A percentile compares a stretch with the other conserved stretches of the same genome.
Evolutionary conservation across 1,139 yeast species (phyloP).

Genomic region (Eremothecium gossypii): DNA sequence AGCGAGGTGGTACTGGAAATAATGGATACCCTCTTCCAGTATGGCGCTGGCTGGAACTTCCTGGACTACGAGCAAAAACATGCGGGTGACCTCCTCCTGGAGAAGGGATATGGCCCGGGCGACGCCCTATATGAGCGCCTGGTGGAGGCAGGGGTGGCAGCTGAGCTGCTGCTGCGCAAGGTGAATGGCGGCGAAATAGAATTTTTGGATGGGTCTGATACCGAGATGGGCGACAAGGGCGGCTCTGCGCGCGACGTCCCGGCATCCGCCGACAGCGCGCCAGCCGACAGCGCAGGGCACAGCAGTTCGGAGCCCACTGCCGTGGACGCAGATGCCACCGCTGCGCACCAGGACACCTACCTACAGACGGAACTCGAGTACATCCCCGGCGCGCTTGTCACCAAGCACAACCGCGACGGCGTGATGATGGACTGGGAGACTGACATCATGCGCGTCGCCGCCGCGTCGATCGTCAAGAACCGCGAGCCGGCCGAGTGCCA

Average conservation of each 20-base stretch:
- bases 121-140: constrained; percentile 39
- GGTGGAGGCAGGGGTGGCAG: constrained; percentile 84
- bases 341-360: constrained; percentile 57
- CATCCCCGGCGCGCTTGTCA: constrained; percentile 60
- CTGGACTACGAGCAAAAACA: constrained; percentile 59
- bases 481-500: constrained; percentile 33
- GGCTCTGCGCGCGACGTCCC: constrained; percentile 15
- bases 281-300: constrained; percentile 10
- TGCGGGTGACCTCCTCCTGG: constrained; percentile 62
- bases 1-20: constrained; percentile 39
- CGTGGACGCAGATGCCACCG: constrained; percentile 40
- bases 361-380: constrained; percentile 61
- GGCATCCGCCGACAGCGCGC: constrained; percentile 14
- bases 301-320: constrained; percentile 16
- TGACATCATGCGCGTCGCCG: constrained; percentile 70
- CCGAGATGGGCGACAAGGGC: constrained; percentile 11
- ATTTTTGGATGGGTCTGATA: constrained; percentile 29
- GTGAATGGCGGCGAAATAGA: constrained; percentile 53
- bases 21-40: constrained; percentile 61
- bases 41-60: constrained; percentile 89
- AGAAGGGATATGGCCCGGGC: constrained; percentile 37
- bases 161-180: constrained; percentile 71
- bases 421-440: constrained; percentile 98
- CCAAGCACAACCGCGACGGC: constrained; percentile 70
- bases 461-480: constrained; percentile 53